Evolutionary conservation across 2,329 filamentous ascomycete species (phyloP).

Genomic region (Clonostachys chloroleuca): DNA sequence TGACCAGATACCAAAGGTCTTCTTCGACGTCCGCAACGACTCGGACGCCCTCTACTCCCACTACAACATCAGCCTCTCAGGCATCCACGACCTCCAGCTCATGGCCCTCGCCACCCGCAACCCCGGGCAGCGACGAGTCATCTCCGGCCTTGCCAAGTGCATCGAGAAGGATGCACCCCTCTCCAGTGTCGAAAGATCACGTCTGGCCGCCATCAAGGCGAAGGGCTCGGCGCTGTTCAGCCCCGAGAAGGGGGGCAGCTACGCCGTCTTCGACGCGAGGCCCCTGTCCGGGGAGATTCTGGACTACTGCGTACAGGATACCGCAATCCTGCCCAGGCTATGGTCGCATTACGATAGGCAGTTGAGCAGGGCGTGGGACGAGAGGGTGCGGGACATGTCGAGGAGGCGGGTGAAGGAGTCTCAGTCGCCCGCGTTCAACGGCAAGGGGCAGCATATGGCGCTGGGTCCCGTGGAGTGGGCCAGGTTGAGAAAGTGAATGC

Average conservation of each 20-base stretch:
- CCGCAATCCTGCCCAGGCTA: slow-evolving; percentile 30
- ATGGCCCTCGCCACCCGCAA: slow-evolving; percentile 40
- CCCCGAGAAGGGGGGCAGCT: slow-evolving; percentile 37
- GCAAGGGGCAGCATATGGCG: no score
- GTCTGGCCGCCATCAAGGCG: slow-evolving; percentile 21
- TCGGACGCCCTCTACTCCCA: slow-evolving; percentile 47
- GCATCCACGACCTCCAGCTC: slow-evolving; percentile 49
- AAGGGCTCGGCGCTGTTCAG: slow-evolving; percentile 24
- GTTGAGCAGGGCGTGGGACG: slow-evolving; percentile 2
- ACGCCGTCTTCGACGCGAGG: slow-evolving; percentile 30
- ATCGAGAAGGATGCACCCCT: slow-evolving; percentile 18
- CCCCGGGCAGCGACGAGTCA: slow-evolving; percentile 1
- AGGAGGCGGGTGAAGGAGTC: no score
- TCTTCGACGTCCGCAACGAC: slow-evolving; percentile 57
- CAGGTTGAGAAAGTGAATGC: no score
- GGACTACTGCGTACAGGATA: slow-evolving; percentile 41
- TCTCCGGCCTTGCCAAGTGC: slow-evolving; percentile 18
- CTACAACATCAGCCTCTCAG: slow-evolving; percentile 33
- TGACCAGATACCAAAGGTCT: slow-evolving; percentile 31
- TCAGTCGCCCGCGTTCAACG: no score
- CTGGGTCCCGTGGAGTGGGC: no score
- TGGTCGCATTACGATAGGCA: slow-evolving; percentile 16
- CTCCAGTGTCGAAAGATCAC: slow-evolving; percentile 1
- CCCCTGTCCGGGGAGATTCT: slow-evolving; percentile 32
- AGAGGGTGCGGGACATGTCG: no score